Base-by-base conservation (phyloP, 306 rosid species). In the Begonia peltatifolia region DNA sequence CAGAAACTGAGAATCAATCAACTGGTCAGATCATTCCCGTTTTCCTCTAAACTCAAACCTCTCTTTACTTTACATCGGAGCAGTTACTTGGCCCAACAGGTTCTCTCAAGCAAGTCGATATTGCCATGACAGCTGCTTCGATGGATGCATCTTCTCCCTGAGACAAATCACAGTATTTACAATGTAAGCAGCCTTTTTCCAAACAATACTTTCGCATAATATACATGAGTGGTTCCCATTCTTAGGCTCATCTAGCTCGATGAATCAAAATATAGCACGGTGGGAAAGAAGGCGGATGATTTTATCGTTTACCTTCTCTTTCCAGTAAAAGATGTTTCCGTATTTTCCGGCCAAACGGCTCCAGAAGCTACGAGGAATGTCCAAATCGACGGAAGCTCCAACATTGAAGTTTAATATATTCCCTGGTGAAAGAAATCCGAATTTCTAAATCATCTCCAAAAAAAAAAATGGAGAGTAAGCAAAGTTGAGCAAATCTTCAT, bases 101-200 rank as follows among this genome's bases (percentile, higher is more conserved):
- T 67, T 90, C 97, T 67, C 78, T 80, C 79, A 85, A 73, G 80
- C 97, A 90, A 58, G 42, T 74, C 60, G 97, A 80, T 53, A 90
- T 90, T 59, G 97, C 95, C 73, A 68, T 63, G 41, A 87, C 92
- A 9, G 96, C 97, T 50, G 97, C 74, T 80, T 85, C 97, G 64
- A 90, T 79, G 9, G 95, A 86, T 52, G 84, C 72, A 71, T 90
- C 97, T 70, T 90, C 97, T 38, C 97, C 97, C 97, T 90, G 72
- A 66, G 68, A 49, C 75, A 13, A 67, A 30, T 41, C 57, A 53
- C 30, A 61, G 50, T 5, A 54, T 23, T 12, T 30, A 57, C 8
- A 22, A 22, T 17, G 17, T 59, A 18, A 59, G 47, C 52, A 47
- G 11, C 12, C 18, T 12, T 10, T 23, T 16, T 6, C 15, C 9